A percentile compares a stretch with the other conserved stretches of the same genome.
These are phyloP conservation scores for Endocalyx cinctus DNA, from an alignment of 2,329 filamentous ascomycete species.

Conservation along the genomic window DNA sequence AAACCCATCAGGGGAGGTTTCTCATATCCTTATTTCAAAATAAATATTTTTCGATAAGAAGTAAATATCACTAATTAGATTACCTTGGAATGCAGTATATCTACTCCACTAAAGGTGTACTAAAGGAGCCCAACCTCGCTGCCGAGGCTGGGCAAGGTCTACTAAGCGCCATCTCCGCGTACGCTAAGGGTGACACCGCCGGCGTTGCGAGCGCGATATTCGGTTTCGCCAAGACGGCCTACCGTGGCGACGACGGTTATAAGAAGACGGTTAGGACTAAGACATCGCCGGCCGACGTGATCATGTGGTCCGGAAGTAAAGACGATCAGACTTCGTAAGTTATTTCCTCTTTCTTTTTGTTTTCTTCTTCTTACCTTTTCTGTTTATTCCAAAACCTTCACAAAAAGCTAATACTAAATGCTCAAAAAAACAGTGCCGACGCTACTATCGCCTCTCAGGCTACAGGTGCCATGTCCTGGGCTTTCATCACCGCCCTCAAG, in stretches of 20 bases:
- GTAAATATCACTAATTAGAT: too few relatives aligned
- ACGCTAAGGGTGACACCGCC: conserved; percentile 68
- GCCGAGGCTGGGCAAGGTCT: conserved; percentile 64
- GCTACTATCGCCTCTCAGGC: conserved; percentile 87
- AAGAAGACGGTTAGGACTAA: conserved; percentile 80
- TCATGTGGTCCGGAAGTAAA: conserved; percentile 98
- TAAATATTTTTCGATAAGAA: too few relatives aligned
- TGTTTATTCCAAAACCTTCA: too few relatives aligned
- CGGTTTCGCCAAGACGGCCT: conserved; percentile 84
- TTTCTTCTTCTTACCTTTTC: conserved; percentile 4
- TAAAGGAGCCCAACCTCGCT: conserved; percentile 65
- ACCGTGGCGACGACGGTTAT: conserved; percentile 74
- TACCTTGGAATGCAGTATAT: too few relatives aligned
- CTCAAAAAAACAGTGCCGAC: conserved; percentile 65
- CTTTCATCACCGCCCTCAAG: conserved; percentile 87
- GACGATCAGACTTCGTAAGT: conserved; percentile 90
- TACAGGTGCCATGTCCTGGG: conserved; percentile 97
- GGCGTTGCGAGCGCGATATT: conserved; percentile 77
- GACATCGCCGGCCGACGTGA: conserved; percentile 88
- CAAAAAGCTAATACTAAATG: too few relatives aligned
- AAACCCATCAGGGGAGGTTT: too few relatives aligned
- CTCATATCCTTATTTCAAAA: too few relatives aligned
- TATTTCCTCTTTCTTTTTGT: conserved; percentile 18
- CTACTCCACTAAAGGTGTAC: conserved; percentile 63
- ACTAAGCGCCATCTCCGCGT: conserved; percentile 54